phyloP scores from a whole-genome alignment of 345 rosid species.

The Populus simonii region DNA sequence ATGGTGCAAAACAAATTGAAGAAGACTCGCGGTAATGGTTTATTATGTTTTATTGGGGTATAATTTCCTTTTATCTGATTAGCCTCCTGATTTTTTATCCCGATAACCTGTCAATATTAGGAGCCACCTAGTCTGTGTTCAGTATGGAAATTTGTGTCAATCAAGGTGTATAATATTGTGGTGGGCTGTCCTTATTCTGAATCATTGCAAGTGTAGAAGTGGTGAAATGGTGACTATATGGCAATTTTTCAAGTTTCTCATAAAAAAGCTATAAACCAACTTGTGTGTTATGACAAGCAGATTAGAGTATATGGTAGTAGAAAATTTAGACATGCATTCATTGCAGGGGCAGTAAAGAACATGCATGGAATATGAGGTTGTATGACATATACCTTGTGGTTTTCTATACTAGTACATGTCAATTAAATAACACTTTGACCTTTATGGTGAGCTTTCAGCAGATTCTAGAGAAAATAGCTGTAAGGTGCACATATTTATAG shows the following conservation, averaged over 20 bases:
- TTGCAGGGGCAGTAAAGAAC: background rate
- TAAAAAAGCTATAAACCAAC: background rate
- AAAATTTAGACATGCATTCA: background rate
- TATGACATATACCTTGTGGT: background rate
- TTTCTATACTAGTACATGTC: background rate
- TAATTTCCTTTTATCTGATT: background rate
- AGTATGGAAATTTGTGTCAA: background rate
- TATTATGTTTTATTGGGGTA: background rate
- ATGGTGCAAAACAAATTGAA: conserved; percentile 37
- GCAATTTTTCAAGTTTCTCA: background rate
- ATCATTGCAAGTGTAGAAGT: background rate
- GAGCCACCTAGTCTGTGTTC: background rate
- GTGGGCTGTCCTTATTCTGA: background rate
- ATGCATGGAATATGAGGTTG: background rate
- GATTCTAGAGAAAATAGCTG: background rate
- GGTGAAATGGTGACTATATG: background rate
- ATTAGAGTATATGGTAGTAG: background rate
- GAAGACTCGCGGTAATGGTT: conserved; percentile 49
- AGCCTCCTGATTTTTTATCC: background rate
- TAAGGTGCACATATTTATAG: background rate
- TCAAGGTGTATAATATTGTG: background rate
- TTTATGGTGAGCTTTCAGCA: background rate
- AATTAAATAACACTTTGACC: background rate
- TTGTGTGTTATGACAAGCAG: background rate
- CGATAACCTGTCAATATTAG: background rate